Conservation (phyloP, 371 early-diverging fungal species). For the Sporodiniella umbellata region DNA sequence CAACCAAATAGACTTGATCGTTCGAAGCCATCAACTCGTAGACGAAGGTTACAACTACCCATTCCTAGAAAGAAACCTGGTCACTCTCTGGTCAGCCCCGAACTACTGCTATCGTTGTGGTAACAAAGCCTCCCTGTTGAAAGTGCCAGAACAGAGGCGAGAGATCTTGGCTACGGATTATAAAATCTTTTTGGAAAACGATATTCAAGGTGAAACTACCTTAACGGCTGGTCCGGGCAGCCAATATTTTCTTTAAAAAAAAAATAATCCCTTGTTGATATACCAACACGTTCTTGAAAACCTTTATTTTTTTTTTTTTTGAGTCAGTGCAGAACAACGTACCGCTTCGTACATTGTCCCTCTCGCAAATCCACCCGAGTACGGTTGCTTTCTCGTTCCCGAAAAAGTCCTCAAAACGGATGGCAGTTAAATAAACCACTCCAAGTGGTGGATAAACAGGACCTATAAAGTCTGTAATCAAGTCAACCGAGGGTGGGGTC, state of each 20-base stretch:
- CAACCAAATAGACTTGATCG: constrained; percentile 92
- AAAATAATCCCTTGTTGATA: too few species aligned
- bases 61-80: constrained; percentile 93
- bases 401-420: too few species aligned
- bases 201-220: constrained; percentile 39
- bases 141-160: constrained; percentile 80
- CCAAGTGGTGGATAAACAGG: too few species aligned
- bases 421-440: too few species aligned
- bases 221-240: constrained; percentile 37
- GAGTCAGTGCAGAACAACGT: too few species aligned
- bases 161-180: constrained; percentile 72
- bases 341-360: too few species aligned
- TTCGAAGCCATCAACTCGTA: constrained; percentile 96
- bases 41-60: constrained; percentile 98
- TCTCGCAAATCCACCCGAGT: too few species aligned
- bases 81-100: constrained; percentile 99
- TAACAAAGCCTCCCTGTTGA: constrained; percentile 96
- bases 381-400: too few species aligned
- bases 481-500: too few species aligned
- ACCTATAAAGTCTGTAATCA: too few species aligned
- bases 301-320: too few species aligned
- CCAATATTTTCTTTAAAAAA: constrained; percentile 38
- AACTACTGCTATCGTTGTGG: constrained; percentile 99
- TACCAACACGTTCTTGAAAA: too few species aligned
- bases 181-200: constrained; percentile 85